Conservation (phyloP, 805 yeast genomes). For the Barnettozyma vustinii region DNA sequence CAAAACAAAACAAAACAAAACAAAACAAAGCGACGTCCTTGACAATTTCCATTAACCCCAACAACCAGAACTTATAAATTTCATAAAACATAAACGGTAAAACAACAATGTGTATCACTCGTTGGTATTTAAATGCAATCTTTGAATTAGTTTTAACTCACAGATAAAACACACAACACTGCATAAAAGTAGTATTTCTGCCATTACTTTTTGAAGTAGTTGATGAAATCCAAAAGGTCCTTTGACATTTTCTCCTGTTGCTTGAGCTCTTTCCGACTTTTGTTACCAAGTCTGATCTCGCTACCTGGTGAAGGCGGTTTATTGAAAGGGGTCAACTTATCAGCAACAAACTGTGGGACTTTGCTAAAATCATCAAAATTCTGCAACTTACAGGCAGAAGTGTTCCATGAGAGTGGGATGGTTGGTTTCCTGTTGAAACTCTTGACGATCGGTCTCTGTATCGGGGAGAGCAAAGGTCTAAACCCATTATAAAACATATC, state of each 20-base stretch:
- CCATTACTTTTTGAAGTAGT: constrained; percentile 13
- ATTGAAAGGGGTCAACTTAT: constrained; percentile 21
- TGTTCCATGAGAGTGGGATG: constrained; percentile 23
- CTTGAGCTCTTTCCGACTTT: constrained; percentile 20
- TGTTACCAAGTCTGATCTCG: constrained; percentile 22
- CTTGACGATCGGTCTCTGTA: constrained; percentile 18
- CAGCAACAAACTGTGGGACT: constrained; percentile 25
- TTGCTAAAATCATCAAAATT: constrained; percentile 22
- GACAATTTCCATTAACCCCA: not conserved
- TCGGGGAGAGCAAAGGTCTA: constrained; percentile 24
- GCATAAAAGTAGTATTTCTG: not conserved
- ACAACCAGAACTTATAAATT: not conserved
- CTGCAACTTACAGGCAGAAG: constrained; percentile 21
- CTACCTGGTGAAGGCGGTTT: constrained; percentile 21
- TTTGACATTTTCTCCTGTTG: constrained; percentile 19
- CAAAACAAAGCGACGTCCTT: not conserved
- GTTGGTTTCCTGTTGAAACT: constrained; percentile 15
- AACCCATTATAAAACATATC: constrained; percentile 22
- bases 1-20: not conserved
- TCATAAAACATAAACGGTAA: not conserved
- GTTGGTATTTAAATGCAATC: not conserved
- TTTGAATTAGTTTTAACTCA: too few relatives aligned
- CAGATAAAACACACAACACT: not conserved
- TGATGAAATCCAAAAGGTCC: constrained; percentile 21
- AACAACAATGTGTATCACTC: not conserved